Percentiles rank a stretch among this genome's conserved stretches.
These are phyloP conservation scores for Garcia nutans DNA, from an alignment of 345 rosid species.

Conservation along the genomic window DNA sequence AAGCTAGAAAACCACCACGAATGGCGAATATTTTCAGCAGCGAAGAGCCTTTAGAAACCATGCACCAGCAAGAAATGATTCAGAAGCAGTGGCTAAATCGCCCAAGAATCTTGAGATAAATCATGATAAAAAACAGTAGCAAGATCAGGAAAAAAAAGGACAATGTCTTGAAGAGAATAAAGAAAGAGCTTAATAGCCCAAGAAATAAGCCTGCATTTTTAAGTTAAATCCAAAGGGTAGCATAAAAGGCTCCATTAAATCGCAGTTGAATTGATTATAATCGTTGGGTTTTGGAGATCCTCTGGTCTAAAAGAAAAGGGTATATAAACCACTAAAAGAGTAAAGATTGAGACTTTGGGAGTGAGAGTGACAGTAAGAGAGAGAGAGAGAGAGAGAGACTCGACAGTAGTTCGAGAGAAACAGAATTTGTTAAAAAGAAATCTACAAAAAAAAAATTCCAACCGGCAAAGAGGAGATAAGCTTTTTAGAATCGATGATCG, in stretches of 20 bases:
- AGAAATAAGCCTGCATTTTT: conserved; percentile 11
- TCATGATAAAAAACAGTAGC: conserved; percentile 17
- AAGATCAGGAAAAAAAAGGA: conserved; percentile 12
- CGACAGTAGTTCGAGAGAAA: background rate
- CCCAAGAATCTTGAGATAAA: conserved; percentile 42
- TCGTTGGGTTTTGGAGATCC: conserved; percentile 2
- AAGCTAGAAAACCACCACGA: background rate
- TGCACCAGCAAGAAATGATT: background rate
- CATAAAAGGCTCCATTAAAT: background rate
- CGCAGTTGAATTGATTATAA: background rate
- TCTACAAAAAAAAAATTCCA: background rate
- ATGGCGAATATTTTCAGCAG: conserved; percentile 3
- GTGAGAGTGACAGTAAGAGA: background rate
- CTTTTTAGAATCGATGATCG: background rate
- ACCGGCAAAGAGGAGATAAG: background rate
- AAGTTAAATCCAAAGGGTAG: conserved; percentile 5
- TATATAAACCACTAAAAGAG: background rate
- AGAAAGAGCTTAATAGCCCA: background rate
- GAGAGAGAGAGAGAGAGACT: background rate
- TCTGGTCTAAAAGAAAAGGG: too few relatives aligned
- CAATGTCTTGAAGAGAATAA: background rate
- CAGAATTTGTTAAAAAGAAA: background rate
- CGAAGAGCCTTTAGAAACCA: background rate
- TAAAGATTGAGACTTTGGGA: background rate
- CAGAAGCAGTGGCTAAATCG: conserved; percentile 1